These are phyloP conservation scores for Cryphonectria radicalis DNA, from an alignment of 2,329 filamentous ascomycete genomes.

Conservation along the genomic window DNA sequence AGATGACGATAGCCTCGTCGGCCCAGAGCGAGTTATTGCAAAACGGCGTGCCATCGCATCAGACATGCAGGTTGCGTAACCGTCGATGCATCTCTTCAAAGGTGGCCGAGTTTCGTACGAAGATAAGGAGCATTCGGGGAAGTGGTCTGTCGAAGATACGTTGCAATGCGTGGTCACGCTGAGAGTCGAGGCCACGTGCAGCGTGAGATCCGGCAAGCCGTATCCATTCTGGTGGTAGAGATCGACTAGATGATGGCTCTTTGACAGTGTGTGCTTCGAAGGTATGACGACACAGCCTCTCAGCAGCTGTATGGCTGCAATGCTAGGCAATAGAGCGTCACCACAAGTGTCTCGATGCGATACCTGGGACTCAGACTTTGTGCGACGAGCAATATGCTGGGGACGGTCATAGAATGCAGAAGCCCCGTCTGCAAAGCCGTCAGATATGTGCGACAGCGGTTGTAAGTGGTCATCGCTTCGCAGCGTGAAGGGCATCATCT, in stretches of 20 bases:
- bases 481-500: not conserved
- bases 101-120: not conserved
- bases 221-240: not conserved
- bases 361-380: constrained; percentile 4
- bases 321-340: constrained; percentile 16
- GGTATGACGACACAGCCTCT: constrained; percentile 12
- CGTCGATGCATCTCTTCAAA: not conserved
- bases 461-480: not conserved
- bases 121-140: no score
- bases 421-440: not conserved
- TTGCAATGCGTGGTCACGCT: not conserved
- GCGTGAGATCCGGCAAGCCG: not conserved
- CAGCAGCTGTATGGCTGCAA: constrained; percentile 28
- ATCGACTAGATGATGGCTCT: not conserved
- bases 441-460: not conserved
- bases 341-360: not conserved
- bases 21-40: not conserved
- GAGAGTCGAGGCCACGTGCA: not conserved
- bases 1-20: not conserved
- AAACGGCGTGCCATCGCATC: not conserved
- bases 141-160: not conserved
- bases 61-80: not conserved
- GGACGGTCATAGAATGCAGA: not conserved
- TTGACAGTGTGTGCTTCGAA: not conserved
- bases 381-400: not conserved